Percentiles rank a stretch among this genome's conserved stretches.
Conservation (phyloP, 306 rosid species). For the Casuarina equisetifolia region DNA sequence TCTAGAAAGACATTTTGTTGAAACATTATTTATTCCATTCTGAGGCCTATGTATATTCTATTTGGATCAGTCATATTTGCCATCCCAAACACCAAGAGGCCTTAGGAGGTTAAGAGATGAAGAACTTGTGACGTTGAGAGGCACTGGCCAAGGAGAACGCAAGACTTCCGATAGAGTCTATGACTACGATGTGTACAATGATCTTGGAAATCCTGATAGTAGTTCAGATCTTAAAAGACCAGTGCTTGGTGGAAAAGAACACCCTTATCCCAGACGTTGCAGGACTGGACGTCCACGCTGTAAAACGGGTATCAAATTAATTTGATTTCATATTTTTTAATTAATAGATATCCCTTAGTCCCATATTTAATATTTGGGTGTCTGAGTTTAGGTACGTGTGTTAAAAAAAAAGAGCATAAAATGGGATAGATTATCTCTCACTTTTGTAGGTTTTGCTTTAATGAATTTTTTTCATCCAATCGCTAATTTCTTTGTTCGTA, state of each 20-base stretch:
- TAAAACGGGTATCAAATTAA: neutral
- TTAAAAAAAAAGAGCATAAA: no score
- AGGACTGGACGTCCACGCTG: conserved; percentile 38
- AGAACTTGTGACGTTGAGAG: conserved; percentile 40
- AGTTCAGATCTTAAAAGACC: conserved; percentile 29
- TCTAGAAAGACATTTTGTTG: no score
- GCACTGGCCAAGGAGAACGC: conserved; percentile 46
- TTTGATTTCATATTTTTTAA: no score
- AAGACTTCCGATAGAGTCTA: conserved; percentile 39
- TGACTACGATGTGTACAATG: conserved; percentile 55
- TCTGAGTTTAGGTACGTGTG: no score
- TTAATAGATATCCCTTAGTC: no score
- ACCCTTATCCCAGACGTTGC: conserved; percentile 43
- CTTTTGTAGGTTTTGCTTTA: no score
- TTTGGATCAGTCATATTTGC: conserved; percentile 32
- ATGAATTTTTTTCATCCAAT: no score
- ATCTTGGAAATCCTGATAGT: conserved; percentile 44
- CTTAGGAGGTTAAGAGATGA: conserved; percentile 39
- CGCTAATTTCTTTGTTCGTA: conserved; percentile 2
- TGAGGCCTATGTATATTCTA: no score
- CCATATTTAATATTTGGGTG: no score
- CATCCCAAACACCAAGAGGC: conserved; percentile 41
- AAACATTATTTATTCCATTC: no score
- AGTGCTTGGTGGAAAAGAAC: conserved; percentile 33
- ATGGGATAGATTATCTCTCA: no score